These are phyloP conservation scores for Ampelomyces quisqualis DNA, from an alignment of 2,329 filamentous ascomycete genomes.

Conservation along the genomic window DNA sequence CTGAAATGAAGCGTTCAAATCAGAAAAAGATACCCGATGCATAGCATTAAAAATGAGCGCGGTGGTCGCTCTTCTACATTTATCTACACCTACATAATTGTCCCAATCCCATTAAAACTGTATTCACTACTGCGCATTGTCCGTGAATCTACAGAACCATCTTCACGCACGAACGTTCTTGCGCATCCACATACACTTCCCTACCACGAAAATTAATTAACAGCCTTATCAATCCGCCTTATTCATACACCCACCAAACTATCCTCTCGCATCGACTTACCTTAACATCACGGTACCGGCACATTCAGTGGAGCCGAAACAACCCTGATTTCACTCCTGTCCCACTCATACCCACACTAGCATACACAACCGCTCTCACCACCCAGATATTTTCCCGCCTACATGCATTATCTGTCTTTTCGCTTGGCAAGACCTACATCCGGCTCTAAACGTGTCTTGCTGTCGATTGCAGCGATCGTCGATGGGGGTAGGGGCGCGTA, in stretches of 20 bases:
- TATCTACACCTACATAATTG: neutral
- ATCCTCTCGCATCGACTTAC: neutral
- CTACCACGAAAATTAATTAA: no score
- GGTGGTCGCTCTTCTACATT: neutral
- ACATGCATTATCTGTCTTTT: neutral
- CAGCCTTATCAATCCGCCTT: no score
- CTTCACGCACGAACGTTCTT: neutral
- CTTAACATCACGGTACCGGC: no score
- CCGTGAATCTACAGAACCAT: no score
- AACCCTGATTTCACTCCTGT: no score
- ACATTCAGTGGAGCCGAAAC: no score
- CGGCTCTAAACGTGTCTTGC: neutral
- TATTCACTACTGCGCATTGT: no score
- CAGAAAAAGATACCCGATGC: slow-evolving; percentile 28
- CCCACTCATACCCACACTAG: no score
- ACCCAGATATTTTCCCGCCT: neutral
- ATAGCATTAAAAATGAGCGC: slow-evolving; percentile 7
- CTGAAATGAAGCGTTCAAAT: slow-evolving; percentile 37
- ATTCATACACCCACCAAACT: neutral
- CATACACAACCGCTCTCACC: neutral
- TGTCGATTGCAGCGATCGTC: slow-evolving; percentile 1
- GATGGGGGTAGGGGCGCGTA: neutral
- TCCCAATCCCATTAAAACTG: no score
- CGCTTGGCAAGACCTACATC: neutral
- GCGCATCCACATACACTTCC: no score